Base-by-base conservation (phyloP, 805 yeast species). In the Saturnispora hagleri region DNA sequence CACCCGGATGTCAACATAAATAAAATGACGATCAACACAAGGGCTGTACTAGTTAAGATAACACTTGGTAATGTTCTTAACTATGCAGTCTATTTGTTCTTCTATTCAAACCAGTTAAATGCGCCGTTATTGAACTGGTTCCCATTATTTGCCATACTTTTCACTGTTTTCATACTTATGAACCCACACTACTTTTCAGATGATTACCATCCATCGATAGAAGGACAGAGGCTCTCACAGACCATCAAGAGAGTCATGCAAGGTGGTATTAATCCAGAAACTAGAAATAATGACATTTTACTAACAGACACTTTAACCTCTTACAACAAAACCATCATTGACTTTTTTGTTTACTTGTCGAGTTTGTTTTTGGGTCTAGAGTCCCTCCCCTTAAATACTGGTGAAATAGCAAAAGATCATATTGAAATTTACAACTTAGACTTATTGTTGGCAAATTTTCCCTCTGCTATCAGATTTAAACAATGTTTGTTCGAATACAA, bases 271-370 rank as follows among this genome's bases (percentile, higher is more conserved):
- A 84, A 84, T 60, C 59, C 66, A 15, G 74, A 75, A 15, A 67
- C 77, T 64, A 71, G 96, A 59, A 78, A 86, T 17, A 85, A 86
- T 51, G 97, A 91, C 63, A 86, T 91, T 38, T 67, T 93, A 46
- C 64, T 90, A 13, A 80, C 96, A 7, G 99, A 91, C 69, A 81
- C 89, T 5, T 70, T 93, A 45, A 85, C 95, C 0, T 89, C 97
- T 0, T 89, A 85, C 63, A 72, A 88, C 3, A 82, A 81, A 61
- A 86, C 89, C 0, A 60, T 88, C 46, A 82, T 86, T 45, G 98
- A 93, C 65, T 68, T 84, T 20, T 75, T 77, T 3, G 71, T 85
- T 35, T 78, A 79, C 57, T 28, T 76, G 3, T 75, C 86, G 62
- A 74, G 76, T 53, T 52, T 77, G 20, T 44, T 68, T 33, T 60